These are phyloP conservation scores for Darksidea phi DNA, from an alignment of 495 filamentous ascomycete genomes.

Conservation along the genomic window DNA sequence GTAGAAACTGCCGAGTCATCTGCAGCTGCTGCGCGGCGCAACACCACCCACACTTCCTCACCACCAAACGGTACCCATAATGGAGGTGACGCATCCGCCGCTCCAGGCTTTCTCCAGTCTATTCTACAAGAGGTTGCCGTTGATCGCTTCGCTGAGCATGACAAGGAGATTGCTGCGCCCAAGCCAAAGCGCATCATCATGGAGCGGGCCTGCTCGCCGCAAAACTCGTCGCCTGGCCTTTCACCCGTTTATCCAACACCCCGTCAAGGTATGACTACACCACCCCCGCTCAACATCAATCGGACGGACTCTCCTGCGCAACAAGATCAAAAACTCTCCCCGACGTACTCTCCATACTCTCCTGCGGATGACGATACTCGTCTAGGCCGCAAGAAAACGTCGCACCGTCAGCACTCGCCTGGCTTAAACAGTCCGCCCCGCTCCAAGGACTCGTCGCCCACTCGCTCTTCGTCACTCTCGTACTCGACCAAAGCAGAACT, in stretches of 20 bases:
- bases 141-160: slow-evolving; percentile 48
- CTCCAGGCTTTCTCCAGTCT: slow-evolving; percentile 73
- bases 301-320: slow-evolving; percentile 62
- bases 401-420: slow-evolving; percentile 8
- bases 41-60: slow-evolving; percentile 19
- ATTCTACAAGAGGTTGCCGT: slow-evolving; percentile 84
- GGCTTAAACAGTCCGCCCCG: slow-evolving; percentile 32
- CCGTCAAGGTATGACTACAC: slow-evolving; percentile 61
- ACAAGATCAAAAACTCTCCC: slow-evolving; percentile 49
- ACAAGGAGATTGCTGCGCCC: slow-evolving; percentile 30
- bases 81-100: slow-evolving; percentile 42
- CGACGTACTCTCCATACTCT: slow-evolving; percentile 60
- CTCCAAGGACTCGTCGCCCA: slow-evolving; percentile 38
- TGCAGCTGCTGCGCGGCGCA: slow-evolving; percentile 33
- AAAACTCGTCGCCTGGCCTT: slow-evolving; percentile 67
- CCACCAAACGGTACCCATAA: slow-evolving; percentile 17
- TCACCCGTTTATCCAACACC: slow-evolving; percentile 73
- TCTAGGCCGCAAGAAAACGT: slow-evolving; percentile 23
- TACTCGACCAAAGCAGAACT: slow-evolving; percentile 75
- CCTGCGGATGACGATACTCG: slow-evolving; percentile 47
- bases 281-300: slow-evolving; percentile 62
- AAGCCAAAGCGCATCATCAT: slow-evolving; percentile 32
- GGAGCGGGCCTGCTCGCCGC: slow-evolving; percentile 51
- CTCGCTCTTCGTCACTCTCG: slow-evolving; percentile 53
- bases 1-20: slow-evolving; percentile 45